Percentiles rank a stretch among this genome's conserved stretches.
Evolutionary conservation across 208 protist species (phyloP).

Genomic region (Herpetomonas samuelpessoai): DNA sequence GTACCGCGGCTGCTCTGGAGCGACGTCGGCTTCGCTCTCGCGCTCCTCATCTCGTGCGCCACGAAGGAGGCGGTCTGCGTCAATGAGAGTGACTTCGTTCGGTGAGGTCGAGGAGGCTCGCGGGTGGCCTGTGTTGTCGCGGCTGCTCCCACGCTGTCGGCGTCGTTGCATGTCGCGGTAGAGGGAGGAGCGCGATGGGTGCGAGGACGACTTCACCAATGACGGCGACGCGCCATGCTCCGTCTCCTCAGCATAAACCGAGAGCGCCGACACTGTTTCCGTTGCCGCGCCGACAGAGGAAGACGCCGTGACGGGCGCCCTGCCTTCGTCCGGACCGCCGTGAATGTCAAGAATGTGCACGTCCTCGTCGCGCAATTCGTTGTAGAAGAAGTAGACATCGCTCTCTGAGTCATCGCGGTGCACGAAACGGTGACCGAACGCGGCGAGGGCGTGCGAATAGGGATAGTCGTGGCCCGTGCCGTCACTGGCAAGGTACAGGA

Average conservation of each 20-base stretch:
- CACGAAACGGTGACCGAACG: constrained; percentile 42
- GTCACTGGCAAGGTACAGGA: background rate
- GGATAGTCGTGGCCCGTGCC: constrained; percentile 45
- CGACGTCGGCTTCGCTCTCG: background rate
- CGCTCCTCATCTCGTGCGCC: background rate
- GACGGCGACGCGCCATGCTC: background rate
- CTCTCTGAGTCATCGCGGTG: constrained; percentile 49
- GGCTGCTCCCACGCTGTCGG: too few relatives aligned
- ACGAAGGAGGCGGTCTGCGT: too few relatives aligned
- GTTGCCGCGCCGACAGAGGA: background rate
- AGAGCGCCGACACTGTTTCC: background rate
- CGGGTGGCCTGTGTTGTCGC: too few relatives aligned
- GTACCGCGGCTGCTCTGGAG: constrained; percentile 10
- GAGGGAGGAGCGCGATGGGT: background rate
- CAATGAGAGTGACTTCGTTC: too few relatives aligned
- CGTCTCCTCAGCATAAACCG: background rate
- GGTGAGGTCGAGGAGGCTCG: too few relatives aligned
- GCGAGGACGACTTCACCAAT: background rate
- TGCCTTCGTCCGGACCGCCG: constrained; percentile 14
- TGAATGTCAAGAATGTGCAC: constrained; percentile 51
- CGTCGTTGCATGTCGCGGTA: background rate
- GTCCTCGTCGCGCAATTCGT: constrained; percentile 52
- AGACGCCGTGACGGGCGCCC: background rate
- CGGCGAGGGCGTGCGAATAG: constrained; percentile 51
- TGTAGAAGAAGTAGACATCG: constrained; percentile 43